phyloP scores from a whole-genome alignment of 768 basidiomycete genomes.

The Chalciporus chontae region DNA sequence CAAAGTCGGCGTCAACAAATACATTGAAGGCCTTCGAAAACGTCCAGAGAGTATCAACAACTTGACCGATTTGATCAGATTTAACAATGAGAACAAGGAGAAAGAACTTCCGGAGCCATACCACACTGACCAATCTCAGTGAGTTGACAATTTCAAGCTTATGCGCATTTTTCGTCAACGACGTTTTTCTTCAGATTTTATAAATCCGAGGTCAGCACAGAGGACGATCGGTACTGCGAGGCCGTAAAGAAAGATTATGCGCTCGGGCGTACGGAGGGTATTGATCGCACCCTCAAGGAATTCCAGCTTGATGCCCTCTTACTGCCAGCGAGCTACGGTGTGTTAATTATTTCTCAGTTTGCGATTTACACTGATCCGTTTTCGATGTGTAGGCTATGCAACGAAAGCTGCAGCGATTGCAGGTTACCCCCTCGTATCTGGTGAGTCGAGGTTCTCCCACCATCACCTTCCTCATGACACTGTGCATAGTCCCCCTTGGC shows the following conservation, averaged over 20 bases:
- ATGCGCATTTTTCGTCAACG: neutral
- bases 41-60: slow-evolving; percentile 55
- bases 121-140: slow-evolving; percentile 35
- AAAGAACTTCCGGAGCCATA: slow-evolving; percentile 42
- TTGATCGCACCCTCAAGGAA: slow-evolving; percentile 47
- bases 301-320: slow-evolving; percentile 51
- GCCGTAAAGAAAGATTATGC: slow-evolving; percentile 44
- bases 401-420: slow-evolving; percentile 31
- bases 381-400: slow-evolving; percentile 18
- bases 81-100: slow-evolving; percentile 49
- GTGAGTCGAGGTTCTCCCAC: slow-evolving; percentile 7
- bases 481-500: slow-evolving; percentile 37
- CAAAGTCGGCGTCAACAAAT: slow-evolving; percentile 56
- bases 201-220: slow-evolving; percentile 19
- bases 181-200: slow-evolving; percentile 15
- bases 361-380: neutral
- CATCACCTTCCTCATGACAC: slow-evolving; percentile 26
- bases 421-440: slow-evolving; percentile 36
- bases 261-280: slow-evolving; percentile 49
- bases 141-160: slow-evolving; percentile 4
- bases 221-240: slow-evolving; percentile 36
- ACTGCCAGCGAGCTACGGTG: slow-evolving; percentile 35
- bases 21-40: slow-evolving; percentile 42
- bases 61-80: slow-evolving; percentile 55
- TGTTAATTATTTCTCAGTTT: neutral